Evolutionary conservation across 768 basidiomycete species (phyloP), one percentile per base, ranked within the genome.

Genomic region (Leccinellum luteum): DNA sequence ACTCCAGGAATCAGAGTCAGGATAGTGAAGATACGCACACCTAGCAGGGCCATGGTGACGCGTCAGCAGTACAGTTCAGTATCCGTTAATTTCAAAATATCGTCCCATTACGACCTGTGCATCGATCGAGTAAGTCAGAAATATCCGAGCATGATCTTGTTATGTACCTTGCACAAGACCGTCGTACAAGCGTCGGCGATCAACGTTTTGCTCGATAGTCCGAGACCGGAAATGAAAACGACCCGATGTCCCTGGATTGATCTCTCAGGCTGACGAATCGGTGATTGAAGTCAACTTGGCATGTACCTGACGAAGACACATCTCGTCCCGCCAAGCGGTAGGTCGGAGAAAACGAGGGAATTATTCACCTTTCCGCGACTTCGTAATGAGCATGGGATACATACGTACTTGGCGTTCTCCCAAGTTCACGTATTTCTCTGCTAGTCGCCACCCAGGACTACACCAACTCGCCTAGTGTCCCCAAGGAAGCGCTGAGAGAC

Each of bases 321-420:
- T 27, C 17, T 38, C 38, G 9, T 38, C 38, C 38, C 8, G 4
- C 38, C 38, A 38, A n/a, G 3, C 17, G 38, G 9, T n/a, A 38
- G n/a, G 4, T 38, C 3, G 28, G 10, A 19, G 14, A 28, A 38
- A 27, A 3, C 9, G 19, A 51, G 13, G 17, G 13, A 21, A 5
- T 2, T 10, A 52, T 41, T 38, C 13, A 65, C 57, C 23, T 47
- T 47, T 27, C 66, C 66, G 19, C 60, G 55, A 59, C 53, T 65
- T 59, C 56, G 17, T 38, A 38, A 38, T 3, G 67, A 27, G 57
- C 59, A 27, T 64, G 62, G 6, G 19, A 47, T 15, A n/a, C n/a
- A n/a, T n/a, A n/a, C n/a, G 43, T 66, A 57, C 31, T 48, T 55
- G 12, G 63, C 63, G 23, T 59, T 57, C 30, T 59, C 56, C 15